Conservation (phyloP, 2,329 filamentous ascomycete species). For the Calonectria pteridis region DNA sequence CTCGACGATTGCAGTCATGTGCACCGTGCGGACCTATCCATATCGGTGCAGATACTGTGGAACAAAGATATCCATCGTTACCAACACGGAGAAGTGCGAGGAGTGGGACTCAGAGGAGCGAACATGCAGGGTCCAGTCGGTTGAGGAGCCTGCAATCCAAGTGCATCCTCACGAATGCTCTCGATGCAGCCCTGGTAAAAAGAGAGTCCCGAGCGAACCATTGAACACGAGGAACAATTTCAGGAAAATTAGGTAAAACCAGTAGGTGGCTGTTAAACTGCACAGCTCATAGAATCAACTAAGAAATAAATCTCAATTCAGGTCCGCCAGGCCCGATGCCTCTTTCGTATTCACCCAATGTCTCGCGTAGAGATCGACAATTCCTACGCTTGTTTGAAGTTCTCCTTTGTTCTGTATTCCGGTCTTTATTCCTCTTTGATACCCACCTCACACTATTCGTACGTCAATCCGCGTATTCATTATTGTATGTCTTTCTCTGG, state of each 20-base stretch:
- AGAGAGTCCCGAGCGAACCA: neutral
- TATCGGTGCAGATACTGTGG: neutral
- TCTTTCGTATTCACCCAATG: neutral
- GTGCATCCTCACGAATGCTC: constrained; percentile 3
- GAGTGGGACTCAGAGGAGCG: neutral
- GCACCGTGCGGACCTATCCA: neutral
- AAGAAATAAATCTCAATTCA: neutral
- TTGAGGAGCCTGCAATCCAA: neutral
- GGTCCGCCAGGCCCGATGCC: neutral
- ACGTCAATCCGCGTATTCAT: neutral
- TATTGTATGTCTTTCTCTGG: neutral
- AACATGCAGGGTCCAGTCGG: neutral
- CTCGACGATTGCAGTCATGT: neutral
- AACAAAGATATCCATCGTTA: neutral
- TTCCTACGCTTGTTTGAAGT: neutral
- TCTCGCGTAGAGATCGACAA: neutral
- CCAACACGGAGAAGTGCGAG: neutral
- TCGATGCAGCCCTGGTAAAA: neutral
- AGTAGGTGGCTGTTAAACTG: neutral
- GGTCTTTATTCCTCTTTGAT: neutral
- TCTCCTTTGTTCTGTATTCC: neutral
- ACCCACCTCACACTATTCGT: neutral
- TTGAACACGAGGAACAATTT: neutral
- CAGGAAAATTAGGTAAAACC: constrained; percentile 7
- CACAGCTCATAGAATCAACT: neutral